Evolutionary conservation across 208 protist species (phyloP), one percentile per base, ranked within the genome.

Genomic region (Polymyxa betae): DNA sequence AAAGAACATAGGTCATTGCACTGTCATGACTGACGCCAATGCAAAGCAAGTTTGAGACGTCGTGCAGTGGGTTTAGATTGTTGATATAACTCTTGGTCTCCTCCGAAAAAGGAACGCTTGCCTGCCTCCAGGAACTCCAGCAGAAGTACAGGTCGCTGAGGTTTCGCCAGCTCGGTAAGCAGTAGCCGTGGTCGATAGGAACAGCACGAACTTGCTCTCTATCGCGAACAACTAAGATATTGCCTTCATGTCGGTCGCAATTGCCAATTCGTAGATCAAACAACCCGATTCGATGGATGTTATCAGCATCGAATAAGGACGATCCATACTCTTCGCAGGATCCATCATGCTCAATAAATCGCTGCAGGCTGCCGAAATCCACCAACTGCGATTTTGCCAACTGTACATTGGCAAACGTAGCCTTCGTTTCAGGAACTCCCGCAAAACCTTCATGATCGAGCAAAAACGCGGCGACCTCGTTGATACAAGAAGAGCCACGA

Each of bases 261-360:
- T 82, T 82, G 72, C 16, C 72, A n/a, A 82, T 82, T 5, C 72
- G 72, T 20, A 82, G 72, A 43, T 82, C 72, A n/a, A 82, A n/a
- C 5, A 82, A n/a, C 16, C 16, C 72, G n/a, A 82, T 82, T 5
- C 72, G 72, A 35, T 82, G 72, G 40, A 82, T 82, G n/a, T 82
- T 82, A 35, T 82, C 72, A 82, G n/a, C 72, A 5, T 82, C 72
- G n/a, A 82, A 82, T n/a, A 82, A n/a, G n/a, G 35, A 35, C n/a
- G 72, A 45, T 5, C 72, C 72, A 43, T 45, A 82, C n/a, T 82
- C 72, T 43, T 82, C 72, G 35, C 72, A 82, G 72, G 72, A 82
- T 5, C 72, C 72, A 45, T 82, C 72, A 82, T 82, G 72, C 16
- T 5, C 72, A 5, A 82, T n/a, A 43, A 45, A 82, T 43, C 72